Evolutionary conservation across 768 basidiomycete species (phyloP), one percentile per base, ranked within the genome.

Genomic region (Leccinum variicolor): DNA sequence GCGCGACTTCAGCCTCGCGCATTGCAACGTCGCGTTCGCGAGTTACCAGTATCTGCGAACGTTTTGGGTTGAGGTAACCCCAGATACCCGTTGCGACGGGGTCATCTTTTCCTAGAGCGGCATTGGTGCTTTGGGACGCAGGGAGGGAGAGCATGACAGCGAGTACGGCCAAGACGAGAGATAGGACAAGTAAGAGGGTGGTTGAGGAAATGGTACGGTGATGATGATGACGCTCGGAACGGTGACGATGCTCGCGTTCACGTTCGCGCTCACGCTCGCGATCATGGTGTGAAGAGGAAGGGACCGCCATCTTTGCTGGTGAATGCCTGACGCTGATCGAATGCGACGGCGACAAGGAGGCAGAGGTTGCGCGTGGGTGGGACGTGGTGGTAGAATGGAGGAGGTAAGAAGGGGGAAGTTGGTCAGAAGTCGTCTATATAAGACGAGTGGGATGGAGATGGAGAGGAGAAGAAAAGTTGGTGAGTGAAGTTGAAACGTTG

Each of bases 91-190:
- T 75, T 4, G 79, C 55, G 11, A 54, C 68, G 14, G 80, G 68
- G 2, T 77, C 76, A 0, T 76, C 71, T 23, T 75, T 71, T 41
- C 71, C 74, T 15, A 57, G 60, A 4, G 56, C 53, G 0, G 77
- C 31, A 0, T 69, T 62, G 19, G 74, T 57, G n/a, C 74, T 62
- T 48, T 75, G 75, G 46, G 79, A 76, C 0, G 85, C 84, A 1
- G 92, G 92, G 5, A 94, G 79, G 3, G 92, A 92, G 25, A 94
- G 84, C 90, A 94, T 92, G 66, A 94, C 85, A 5, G 92, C 91
- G n/a, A 94, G 81, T 23, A 92, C 90, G 34, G 91, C 92, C 26
- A 94, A 79, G 50, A 94, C 84, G 33, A 94, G 85, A 11, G 92
- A 93, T 43, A 94, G 81, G 51, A 93, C 88, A 33, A 94, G 86